phyloP scores from a whole-genome alignment of 1,139 yeast species.

The Taphrina pruni region DNA sequence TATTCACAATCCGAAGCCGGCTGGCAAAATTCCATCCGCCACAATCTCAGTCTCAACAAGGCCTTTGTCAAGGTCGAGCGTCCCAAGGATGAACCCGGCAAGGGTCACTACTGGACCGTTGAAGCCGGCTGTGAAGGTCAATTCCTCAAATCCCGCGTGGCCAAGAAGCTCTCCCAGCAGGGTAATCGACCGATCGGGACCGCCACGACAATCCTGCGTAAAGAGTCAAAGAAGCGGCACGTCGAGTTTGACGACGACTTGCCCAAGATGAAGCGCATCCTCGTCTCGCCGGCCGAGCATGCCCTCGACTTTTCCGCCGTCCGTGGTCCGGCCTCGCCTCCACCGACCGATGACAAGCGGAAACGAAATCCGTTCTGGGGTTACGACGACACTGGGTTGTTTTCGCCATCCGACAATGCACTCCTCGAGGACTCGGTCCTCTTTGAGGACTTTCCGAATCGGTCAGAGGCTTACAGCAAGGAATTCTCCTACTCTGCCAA shows the following conservation, averaged over 20 bases:
- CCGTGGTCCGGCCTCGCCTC: constrained; percentile 35
- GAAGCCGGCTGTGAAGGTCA: constrained; percentile 81
- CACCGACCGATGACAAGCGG: constrained; percentile 33
- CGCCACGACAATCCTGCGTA: constrained; percentile 10
- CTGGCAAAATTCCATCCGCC: constrained; percentile 92
- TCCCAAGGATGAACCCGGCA: constrained; percentile 82
- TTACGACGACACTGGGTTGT: constrained; percentile 32
- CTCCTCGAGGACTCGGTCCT: constrained; percentile 14
- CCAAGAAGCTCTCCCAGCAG: constrained; percentile 32
- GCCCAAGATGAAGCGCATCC: constrained; percentile 27
- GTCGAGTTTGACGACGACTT: constrained; percentile 32
- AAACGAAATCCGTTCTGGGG: constrained; percentile 29
- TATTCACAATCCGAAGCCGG: constrained; percentile 88
- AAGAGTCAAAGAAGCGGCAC: constrained; percentile 33
- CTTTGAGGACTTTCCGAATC: constrained; percentile 15
- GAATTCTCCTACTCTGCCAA: constrained; percentile 35
- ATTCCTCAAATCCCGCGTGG: constrained; percentile 64
- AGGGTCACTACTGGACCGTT: constrained; percentile 96
- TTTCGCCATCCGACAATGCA: constrained; percentile 20
- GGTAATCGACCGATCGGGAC: background rate
- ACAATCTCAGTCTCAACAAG: constrained; percentile 80
- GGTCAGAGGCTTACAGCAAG: constrained; percentile 11
- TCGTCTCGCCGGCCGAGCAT: constrained; percentile 13
- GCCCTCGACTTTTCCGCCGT: background rate
- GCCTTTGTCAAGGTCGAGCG: constrained; percentile 90